phyloP scores from a whole-genome alignment of 2,329 filamentous ascomycete genomes.

The Chaetomium olivaceum region DNA sequence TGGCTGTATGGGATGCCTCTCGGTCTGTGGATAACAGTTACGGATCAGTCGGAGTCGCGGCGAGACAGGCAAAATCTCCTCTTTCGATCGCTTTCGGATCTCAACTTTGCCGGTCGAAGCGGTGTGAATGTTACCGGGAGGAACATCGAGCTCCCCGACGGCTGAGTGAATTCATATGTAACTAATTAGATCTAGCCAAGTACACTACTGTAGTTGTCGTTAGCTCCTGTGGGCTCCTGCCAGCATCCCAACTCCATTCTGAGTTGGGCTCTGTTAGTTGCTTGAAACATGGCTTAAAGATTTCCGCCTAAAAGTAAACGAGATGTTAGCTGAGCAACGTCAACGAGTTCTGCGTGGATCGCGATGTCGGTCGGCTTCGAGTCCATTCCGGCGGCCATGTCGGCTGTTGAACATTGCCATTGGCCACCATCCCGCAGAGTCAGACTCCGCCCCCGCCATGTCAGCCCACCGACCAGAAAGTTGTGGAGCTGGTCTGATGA shows the following conservation, averaged over 20 bases:
- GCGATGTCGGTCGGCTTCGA: neutral
- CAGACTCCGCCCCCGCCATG: slow-evolving; percentile 14
- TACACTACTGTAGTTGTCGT: neutral
- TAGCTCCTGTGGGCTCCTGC: neutral
- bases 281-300: neutral
- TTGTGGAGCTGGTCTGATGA: neutral
- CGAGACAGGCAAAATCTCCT: neutral
- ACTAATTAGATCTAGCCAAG: neutral
- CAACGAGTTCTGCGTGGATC: neutral
- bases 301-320: neutral
- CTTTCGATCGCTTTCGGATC: neutral
- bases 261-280: neutral
- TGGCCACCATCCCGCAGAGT: neutral
- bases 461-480: slow-evolving; percentile 2
- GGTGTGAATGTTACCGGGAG: neutral
- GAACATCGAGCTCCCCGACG: neutral
- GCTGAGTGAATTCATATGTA: neutral
- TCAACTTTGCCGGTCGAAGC: neutral
- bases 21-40: neutral
- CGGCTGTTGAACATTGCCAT: neutral
- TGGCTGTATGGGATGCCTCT: neutral
- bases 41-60: neutral
- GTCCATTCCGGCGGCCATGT: neutral
- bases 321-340: neutral
- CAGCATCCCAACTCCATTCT: neutral